A percentile compares a stretch with the other conserved stretches of the same genome.
Conservation (phyloP, 306 rosid genomes). For the Glycine soja region DNA sequence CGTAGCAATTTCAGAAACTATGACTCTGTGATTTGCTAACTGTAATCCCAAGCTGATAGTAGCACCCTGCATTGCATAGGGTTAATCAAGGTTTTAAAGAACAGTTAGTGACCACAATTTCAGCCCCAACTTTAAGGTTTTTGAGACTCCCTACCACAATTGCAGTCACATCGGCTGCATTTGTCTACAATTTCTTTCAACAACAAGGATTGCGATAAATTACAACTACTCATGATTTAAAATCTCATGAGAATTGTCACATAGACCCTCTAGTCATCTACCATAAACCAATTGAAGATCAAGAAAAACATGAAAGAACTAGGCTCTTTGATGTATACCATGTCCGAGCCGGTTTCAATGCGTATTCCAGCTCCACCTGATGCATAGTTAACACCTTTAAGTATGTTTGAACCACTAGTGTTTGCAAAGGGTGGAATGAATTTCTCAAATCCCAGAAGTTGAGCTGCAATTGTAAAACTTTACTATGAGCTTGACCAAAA, state of each 20-base stretch:
- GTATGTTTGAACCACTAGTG: conserved; percentile 48
- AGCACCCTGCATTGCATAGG: conserved; percentile 2
- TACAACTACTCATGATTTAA: too few species aligned
- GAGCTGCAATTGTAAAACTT: conserved; percentile 40
- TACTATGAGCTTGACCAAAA: background rate
- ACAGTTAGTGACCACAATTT: too few species aligned
- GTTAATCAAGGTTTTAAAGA: too few species aligned
- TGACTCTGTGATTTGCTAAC: conserved; percentile 46
- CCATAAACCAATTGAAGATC: conserved; percentile 2
- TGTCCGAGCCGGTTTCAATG: background rate
- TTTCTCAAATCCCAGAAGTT: conserved; percentile 45
- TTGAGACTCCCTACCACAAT: too few species aligned
- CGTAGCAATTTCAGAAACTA: conserved; percentile 38
- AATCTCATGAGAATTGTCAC: background rate
- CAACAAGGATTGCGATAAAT: too few species aligned
- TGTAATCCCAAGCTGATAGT: conserved; percentile 8
- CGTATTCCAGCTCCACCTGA: conserved; percentile 54
- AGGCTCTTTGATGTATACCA: conserved; percentile 19
- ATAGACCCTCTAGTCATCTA: conserved; percentile 3
- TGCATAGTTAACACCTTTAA: conserved; percentile 58
- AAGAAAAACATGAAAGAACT: conserved; percentile 11
- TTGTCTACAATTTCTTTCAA: too few species aligned
- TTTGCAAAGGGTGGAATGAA: conserved; percentile 54
- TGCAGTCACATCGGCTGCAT: too few species aligned
- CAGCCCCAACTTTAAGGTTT: too few species aligned